Evolutionary conservation across 2,329 filamentous ascomycete genomes (phyloP).

Genomic region (Bipolaris bicolor): DNA sequence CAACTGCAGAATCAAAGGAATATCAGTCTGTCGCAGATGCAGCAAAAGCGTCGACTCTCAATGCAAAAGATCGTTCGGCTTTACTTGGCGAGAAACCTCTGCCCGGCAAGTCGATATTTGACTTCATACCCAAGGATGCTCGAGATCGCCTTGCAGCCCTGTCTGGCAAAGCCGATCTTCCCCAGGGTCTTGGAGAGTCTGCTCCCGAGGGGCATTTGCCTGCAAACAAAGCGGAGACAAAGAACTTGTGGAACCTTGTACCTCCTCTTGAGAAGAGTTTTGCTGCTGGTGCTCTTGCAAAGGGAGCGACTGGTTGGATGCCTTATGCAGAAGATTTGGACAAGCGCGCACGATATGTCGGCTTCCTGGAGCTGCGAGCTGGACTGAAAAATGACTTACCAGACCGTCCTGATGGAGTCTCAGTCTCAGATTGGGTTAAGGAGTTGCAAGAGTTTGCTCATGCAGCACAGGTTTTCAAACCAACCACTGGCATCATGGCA

Average conservation of each 20-base stretch:
- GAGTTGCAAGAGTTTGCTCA: conserved; percentile 81
- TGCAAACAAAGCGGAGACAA: conserved; percentile 66
- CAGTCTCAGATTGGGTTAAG: conserved; percentile 75
- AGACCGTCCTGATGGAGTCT: conserved; percentile 57
- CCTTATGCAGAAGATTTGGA: conserved; percentile 83
- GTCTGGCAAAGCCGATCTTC: conserved; percentile 78
- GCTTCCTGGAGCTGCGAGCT: conserved; percentile 79
- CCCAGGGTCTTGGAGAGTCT: conserved; percentile 76
- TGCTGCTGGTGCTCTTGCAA: conserved; percentile 55
- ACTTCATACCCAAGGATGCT: conserved; percentile 80
- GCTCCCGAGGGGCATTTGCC: conserved; percentile 68
- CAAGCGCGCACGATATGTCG: conserved; percentile 81
- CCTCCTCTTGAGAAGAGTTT: conserved; percentile 50
- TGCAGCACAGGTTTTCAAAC: conserved; percentile 82
- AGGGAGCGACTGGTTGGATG: conserved; percentile 67
- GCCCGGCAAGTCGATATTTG: conserved; percentile 93
- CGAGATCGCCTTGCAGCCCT: conserved; percentile 77
- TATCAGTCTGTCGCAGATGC: conserved; percentile 74
- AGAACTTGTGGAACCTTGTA: conserved; percentile 58
- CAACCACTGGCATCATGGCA: conserved; percentile 90
- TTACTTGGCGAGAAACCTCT: conserved; percentile 80
- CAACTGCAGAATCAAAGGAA: conserved; percentile 41
- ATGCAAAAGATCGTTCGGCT: conserved; percentile 77
- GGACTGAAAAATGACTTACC: conserved; percentile 64
- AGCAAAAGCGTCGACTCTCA: conserved; percentile 75